Conservation (phyloP, 805 yeast species). For the Groenewaldozyma tartarivorans region DNA sequence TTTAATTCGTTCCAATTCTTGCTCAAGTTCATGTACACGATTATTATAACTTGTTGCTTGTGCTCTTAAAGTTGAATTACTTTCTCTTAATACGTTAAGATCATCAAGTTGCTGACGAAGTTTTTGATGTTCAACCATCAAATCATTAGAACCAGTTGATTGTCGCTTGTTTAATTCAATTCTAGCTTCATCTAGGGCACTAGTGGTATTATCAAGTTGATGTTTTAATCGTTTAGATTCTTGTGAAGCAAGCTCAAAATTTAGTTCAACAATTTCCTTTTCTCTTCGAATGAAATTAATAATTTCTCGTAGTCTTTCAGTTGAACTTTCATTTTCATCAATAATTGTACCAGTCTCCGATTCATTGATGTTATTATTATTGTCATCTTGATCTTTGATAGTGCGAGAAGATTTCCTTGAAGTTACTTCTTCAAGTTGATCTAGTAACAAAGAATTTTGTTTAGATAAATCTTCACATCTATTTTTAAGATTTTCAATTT, state of each 20-base stretch:
- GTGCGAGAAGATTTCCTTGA: slow-evolving; percentile 11
- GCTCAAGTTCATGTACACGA: slow-evolving; percentile 33
- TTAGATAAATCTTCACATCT: slow-evolving; percentile 47
- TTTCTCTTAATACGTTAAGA: slow-evolving; percentile 54
- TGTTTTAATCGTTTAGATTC: slow-evolving; percentile 48
- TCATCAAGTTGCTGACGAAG: slow-evolving; percentile 49
- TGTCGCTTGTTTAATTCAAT: slow-evolving; percentile 32
- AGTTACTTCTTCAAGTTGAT: slow-evolving; percentile 47
- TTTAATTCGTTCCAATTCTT: slow-evolving; percentile 26
- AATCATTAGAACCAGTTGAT: slow-evolving; percentile 12
- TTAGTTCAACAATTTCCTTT: slow-evolving; percentile 59
- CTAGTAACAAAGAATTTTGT: slow-evolving; percentile 61
- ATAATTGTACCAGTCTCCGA: no score
- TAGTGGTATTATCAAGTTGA: slow-evolving; percentile 35
- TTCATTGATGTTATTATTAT: neutral
- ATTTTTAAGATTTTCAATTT: slow-evolving; percentile 35
- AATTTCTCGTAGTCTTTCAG: slow-evolving; percentile 38
- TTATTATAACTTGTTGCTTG: slow-evolving; percentile 32
- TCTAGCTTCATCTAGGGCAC: slow-evolving; percentile 45
- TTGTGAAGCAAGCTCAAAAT: slow-evolving; percentile 40
- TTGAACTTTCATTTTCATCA: slow-evolving; percentile 5
- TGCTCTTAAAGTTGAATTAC: slow-evolving; percentile 52
- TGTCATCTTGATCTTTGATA: slow-evolving; percentile 1
- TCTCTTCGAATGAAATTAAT: slow-evolving; percentile 60
- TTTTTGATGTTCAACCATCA: slow-evolving; percentile 33